Conservation (phyloP, 1,284 basidiomycete species). For the Phlebopus sp. region DNA sequence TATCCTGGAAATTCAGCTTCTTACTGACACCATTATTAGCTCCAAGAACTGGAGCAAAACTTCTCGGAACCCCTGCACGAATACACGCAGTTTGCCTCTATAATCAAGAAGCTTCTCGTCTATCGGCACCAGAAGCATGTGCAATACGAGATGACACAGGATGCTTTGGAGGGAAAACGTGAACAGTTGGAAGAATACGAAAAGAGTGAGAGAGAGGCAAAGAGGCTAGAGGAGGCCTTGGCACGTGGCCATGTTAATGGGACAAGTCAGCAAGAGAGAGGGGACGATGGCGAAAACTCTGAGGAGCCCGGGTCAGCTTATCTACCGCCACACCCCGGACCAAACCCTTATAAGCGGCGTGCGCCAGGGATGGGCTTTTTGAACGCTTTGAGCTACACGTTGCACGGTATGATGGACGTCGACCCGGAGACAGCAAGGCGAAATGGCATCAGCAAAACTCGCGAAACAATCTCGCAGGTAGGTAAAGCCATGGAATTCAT, state of each 20-base stretch:
- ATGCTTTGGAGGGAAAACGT: slow-evolving; percentile 83
- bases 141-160: slow-evolving; percentile 96
- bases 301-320: slow-evolving; percentile 43
- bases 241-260: slow-evolving; percentile 47
- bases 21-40: slow-evolving; percentile 42
- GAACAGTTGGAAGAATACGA: slow-evolving; percentile 90
- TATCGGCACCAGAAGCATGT: slow-evolving; percentile 99
- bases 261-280: slow-evolving; percentile 30
- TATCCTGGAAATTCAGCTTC: slow-evolving; percentile 5
- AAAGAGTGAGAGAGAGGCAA: slow-evolving; percentile 88
- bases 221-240: slow-evolving; percentile 86
- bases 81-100: slow-evolving; percentile 91
- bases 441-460: slow-evolving; percentile 90
- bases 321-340: slow-evolving; percentile 73
- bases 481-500: slow-evolving; percentile 23
- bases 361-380: slow-evolving; percentile 84
- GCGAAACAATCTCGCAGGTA: slow-evolving; percentile 92
- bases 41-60: slow-evolving; percentile 88
- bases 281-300: slow-evolving; percentile 33
- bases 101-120: slow-evolving; percentile 90
- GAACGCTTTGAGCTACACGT: slow-evolving; percentile 89
- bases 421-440: slow-evolving; percentile 95
- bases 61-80: slow-evolving; percentile 97
- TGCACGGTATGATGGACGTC: slow-evolving; percentile 98
- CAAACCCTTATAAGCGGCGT: slow-evolving; percentile 58